phyloP scores from a whole-genome alignment of 2,329 filamentous ascomycete species.

The Knufia fluminis region DNA sequence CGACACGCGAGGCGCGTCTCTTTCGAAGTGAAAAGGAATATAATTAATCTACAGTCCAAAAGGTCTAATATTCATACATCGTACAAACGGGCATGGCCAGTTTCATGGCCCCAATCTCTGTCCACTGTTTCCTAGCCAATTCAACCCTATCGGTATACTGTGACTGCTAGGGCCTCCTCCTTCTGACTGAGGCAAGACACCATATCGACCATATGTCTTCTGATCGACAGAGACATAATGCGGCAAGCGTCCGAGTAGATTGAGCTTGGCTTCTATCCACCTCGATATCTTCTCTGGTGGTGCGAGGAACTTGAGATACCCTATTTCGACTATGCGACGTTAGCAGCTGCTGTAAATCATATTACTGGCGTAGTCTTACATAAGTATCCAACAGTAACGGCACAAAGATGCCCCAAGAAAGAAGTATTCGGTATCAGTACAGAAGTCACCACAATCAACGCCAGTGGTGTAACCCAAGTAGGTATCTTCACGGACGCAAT shows the following conservation, averaged over 20 bases:
- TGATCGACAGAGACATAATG: constrained; percentile 93
- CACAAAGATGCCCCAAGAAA: constrained; percentile 77
- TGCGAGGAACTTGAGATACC: constrained; percentile 79
- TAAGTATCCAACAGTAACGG: constrained; percentile 73
- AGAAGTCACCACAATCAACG: constrained; percentile 63
- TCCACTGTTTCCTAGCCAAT: constrained; percentile 43
- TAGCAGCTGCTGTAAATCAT: constrained; percentile 11
- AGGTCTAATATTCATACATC: no score
- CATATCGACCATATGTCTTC: constrained; percentile 89
- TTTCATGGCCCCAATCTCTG: constrained; percentile 56
- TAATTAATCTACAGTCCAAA: not conserved
- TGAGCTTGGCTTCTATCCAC: constrained; percentile 82
- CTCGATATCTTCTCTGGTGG: constrained; percentile 80
- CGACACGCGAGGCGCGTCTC: not conserved
- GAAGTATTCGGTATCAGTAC: constrained; percentile 73
- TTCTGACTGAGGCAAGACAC: constrained; percentile 59
- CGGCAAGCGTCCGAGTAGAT: constrained; percentile 71
- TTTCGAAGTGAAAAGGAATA: not conserved
- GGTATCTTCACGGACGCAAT: constrained; percentile 63
- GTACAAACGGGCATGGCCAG: not conserved
- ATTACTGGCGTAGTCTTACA: constrained; percentile 46
- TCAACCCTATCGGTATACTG: constrained; percentile 38
- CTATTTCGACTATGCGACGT: constrained; percentile 58
- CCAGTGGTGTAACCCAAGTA: constrained; percentile 83
- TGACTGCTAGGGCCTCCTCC: constrained; percentile 29